Percentiles rank a stretch among this genome's conserved stretches.
These are phyloP conservation scores for Eragrostis tef DNA, from an alignment of 202 grass and related monocot species.

Conservation along the genomic window DNA sequence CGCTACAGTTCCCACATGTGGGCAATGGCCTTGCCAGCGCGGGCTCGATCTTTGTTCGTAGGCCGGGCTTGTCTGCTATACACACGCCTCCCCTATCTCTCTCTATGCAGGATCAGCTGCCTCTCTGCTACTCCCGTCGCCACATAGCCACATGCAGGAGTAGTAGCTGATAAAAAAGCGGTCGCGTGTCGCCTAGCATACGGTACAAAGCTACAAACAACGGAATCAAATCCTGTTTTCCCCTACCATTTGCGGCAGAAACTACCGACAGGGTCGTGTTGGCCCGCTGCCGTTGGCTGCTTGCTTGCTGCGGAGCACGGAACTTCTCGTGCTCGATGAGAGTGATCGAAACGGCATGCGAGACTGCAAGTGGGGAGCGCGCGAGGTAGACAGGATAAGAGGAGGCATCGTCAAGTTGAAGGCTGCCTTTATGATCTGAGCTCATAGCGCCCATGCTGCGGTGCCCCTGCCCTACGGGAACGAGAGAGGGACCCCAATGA, in stretches of 20 bases:
- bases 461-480: background rate
- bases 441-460: slow-evolving; percentile 42
- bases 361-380: slow-evolving; percentile 27
- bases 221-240: too few relatives aligned
- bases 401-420: slow-evolving; percentile 37
- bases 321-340: background rate
- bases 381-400: background rate
- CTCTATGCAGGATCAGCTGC: too few relatives aligned
- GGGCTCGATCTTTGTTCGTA: background rate
- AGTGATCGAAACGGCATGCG: background rate
- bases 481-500: background rate
- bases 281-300: background rate
- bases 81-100: background rate
- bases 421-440: slow-evolving; percentile 30
- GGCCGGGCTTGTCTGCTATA: background rate
- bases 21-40: too few relatives aligned
- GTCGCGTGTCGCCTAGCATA: background rate
- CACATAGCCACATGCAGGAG: too few relatives aligned
- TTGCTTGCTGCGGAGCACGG: background rate
- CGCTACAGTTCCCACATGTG: slow-evolving; percentile 14
- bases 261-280: background rate
- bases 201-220: background rate
- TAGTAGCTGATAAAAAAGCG: slow-evolving; percentile 4
- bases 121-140: too few relatives aligned
- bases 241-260: background rate